Percentiles rank a stretch among this genome's conserved stretches.
These are phyloP conservation scores for Apiospora hydei DNA, from an alignment of 2,329 filamentous ascomycete genomes.

Conservation along the genomic window DNA sequence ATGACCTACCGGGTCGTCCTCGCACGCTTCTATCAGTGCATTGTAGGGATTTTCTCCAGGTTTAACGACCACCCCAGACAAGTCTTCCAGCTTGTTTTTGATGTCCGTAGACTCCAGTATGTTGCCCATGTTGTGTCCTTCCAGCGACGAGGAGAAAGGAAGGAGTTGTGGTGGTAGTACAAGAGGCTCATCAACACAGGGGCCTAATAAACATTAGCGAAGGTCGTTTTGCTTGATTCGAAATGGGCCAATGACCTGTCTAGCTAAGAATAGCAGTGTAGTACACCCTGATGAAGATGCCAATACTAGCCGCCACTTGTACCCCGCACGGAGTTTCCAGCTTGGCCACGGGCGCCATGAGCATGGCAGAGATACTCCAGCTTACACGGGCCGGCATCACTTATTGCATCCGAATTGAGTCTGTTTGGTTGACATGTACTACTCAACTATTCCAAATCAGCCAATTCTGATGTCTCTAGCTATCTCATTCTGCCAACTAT, in stretches of 20 bases:
- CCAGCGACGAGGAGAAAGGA: background rate
- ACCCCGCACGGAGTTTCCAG: background rate
- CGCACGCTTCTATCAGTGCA: slow-evolving; percentile 72
- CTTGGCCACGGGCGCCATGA: background rate
- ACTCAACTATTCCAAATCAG: background rate
- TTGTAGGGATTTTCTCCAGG: slow-evolving; percentile 77
- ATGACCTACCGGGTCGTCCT: slow-evolving; percentile 68
- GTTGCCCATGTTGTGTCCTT: slow-evolving; percentile 40
- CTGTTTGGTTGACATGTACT: background rate
- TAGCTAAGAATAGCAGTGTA: background rate
- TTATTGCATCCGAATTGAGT: background rate
- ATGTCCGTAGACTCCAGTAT: slow-evolving; percentile 50
- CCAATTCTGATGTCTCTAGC: too few relatives aligned
- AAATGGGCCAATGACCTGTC: background rate
- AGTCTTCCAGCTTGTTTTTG: slow-evolving; percentile 60
- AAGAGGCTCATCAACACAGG: background rate
- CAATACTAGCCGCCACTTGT: background rate
- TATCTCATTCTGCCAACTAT: background rate
- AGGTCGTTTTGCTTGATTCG: background rate
- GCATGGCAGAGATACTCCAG: background rate
- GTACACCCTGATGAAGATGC: background rate
- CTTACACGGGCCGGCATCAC: background rate
- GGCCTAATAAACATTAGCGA: background rate
- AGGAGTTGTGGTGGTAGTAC: background rate
- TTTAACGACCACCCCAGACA: slow-evolving; percentile 57